Base-by-base conservation (phyloP, 2,329 filamentous ascomycete genomes). In the Microdochium trichocladiopsis region DNA sequence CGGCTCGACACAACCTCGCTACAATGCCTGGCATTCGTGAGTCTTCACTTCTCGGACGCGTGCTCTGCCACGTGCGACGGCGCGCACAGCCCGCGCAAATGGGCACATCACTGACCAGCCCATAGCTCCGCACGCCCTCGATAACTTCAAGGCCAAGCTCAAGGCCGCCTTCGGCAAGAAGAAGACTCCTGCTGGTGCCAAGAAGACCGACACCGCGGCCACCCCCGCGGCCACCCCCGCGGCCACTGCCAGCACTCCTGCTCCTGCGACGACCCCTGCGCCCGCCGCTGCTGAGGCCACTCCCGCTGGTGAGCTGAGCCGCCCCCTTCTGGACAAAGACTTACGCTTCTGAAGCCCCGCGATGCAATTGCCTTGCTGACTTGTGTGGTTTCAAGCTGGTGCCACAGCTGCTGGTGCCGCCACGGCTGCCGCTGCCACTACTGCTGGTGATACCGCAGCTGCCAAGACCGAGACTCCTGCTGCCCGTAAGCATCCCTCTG, bases 71-170 rank as follows among this genome's bases (percentile, higher is more conserved):
- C 36, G n/a, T 6, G 36, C n/a, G 36, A 18, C 36, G 6, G 11
- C n/a, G 14, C 14, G 5, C 41, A 8, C 11, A 9, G n/a, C 18
- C n/a, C 6, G 6, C 6, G 21, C 12, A 8, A 5, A 18, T 22
- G 41, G 14, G 8, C 9, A 18, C 41, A 45, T 22, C 25, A 23
- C 23, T 48, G 14, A 48, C 47, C 23, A 3, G 4, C 47, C 21
- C 14, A 10, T 23, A 48, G 47, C 47, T 14, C 23, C 25, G 3
- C 23, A 48, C 23, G 47, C 47, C 23, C 47, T 48, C 23, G 25
- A 48, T 14, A 48, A 48, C 47, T 18, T 48, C n/a, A 48, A 48
- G 47, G 47, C 47, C 47, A 48, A 48, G 47, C 47, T 48, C n/a
- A 48, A 48, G 47, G 47, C 47, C 14, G 23, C 23, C 47, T 48